Evolutionary conservation across 176 grass and related monocot species (phyloP).

Genomic region (Paspalum vaginatum): DNA sequence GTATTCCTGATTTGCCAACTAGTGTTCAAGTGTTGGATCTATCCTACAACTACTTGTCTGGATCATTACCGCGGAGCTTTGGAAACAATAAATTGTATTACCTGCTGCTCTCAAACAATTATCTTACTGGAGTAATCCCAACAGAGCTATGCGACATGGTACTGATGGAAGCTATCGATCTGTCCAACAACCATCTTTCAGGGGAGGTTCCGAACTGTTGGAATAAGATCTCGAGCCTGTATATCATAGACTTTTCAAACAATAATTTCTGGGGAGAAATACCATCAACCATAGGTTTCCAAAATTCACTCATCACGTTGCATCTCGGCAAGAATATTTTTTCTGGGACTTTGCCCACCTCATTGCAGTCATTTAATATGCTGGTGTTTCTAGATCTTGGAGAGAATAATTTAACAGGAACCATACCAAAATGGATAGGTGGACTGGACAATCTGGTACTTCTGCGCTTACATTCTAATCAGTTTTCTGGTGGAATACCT

Average conservation of each 20-base stretch:
- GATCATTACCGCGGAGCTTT: constrained; percentile 18
- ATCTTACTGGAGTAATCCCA: not conserved
- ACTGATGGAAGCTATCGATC: constrained; percentile 18
- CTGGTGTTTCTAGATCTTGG: constrained; percentile 1
- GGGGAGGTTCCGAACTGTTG: constrained; percentile 26
- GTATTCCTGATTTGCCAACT: constrained; percentile 15
- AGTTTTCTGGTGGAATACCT: constrained; percentile 28
- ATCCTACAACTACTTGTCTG: not conserved
- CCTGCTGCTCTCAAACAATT: not conserved
- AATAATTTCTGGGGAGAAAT: constrained; percentile 33
- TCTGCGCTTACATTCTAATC: not conserved
- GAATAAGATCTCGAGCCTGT: not conserved
- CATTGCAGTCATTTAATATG: not conserved
- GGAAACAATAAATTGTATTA: not conserved
- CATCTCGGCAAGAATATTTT: constrained; percentile 8
- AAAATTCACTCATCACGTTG: not conserved
- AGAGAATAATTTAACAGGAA: constrained; percentile 34
- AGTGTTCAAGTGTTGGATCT: not conserved
- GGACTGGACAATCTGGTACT: too few species aligned
- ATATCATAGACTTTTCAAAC: constrained; percentile 23
- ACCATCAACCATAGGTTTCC: constrained; percentile 34
- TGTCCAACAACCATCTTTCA: not conserved
- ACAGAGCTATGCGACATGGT: constrained; percentile 3
- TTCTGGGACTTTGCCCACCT: constrained; percentile 9
- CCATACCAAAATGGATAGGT: constrained; percentile 35